Evolutionary conservation across 2,329 filamentous ascomycete species (phyloP).

Genomic region (Ascochyta rabiei): DNA sequence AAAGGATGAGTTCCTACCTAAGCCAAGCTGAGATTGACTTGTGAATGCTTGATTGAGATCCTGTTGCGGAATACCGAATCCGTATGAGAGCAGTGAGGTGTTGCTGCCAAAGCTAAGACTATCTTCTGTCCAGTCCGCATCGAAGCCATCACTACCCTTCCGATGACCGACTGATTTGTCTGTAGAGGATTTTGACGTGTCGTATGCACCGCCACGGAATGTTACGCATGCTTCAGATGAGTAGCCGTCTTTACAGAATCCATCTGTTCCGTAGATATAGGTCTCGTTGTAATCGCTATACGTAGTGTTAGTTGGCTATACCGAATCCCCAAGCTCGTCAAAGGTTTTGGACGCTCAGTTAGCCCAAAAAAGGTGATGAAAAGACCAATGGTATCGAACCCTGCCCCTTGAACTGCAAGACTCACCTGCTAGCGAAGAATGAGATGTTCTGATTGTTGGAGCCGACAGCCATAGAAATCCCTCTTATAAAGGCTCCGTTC

Average conservation of each 20-base stretch:
- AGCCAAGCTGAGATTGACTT: conserved; percentile 29
- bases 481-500: conserved; percentile 17
- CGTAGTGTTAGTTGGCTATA: conserved; percentile 4
- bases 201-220: conserved; percentile 20
- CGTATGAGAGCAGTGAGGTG: conserved; percentile 16
- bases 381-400: background rate
- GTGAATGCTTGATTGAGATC: conserved; percentile 18
- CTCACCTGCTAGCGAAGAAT: conserved; percentile 15
- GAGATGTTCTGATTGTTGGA: conserved; percentile 23
- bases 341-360: background rate
- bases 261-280: conserved; percentile 21
- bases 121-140: conserved; percentile 20
- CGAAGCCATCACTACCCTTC: conserved; percentile 14
- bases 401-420: background rate
- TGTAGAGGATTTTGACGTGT: conserved; percentile 14
- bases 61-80: conserved; percentile 20
- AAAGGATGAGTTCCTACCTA: conserved; percentile 36
- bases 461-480: conserved; percentile 21
- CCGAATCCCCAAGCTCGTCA: background rate
- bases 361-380: no score
- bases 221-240: conserved; percentile 19
- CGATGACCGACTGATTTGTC: conserved; percentile 7
- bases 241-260: background rate
- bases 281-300: conserved; percentile 24
- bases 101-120: conserved; percentile 14